Base-by-base conservation (phyloP, 305 asterid species). In the Stenogyne calaminthoides region DNA sequence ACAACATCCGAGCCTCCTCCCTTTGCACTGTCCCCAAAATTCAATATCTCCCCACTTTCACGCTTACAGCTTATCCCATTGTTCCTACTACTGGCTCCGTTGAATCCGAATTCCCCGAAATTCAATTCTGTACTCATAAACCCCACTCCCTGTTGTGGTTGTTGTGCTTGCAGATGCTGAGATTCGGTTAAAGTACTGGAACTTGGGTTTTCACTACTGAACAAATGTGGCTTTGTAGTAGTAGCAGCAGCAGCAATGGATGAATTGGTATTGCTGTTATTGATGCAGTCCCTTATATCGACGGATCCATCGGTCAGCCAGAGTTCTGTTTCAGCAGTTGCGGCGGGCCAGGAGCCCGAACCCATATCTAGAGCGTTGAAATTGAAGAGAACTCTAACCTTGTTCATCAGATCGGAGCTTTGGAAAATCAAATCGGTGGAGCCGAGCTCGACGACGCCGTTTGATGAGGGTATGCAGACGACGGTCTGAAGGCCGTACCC, bases 371-470 rank as follows among this genome's bases (percentile, higher is more conserved):
- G n/a, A 0, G 77, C 88, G 47, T 84, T 85, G 79, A 91, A 91
- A 78, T 86, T 87, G 76, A 94, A 94, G 9, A 94, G 68, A 15
- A 80, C 69, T 61, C 86, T 83, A 52, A 90, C 99, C 92, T 84
- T 90, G 49, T 84, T 88, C 91, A 85, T 82, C 67, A 94, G 86
- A 85, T 94, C 99, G 22, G 86, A 81, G 80, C 86, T 94, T 79
- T 91, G 92, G 73, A 77, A 83, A n/a, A 94, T 91, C 70, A 87
- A 22, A 0, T 87, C 97, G 0, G 96, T 85, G 8, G 97, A 94
- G 9, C 97, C 99, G 44, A 94, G 87, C 85, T 94, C 99, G 6
- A 94, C 97, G 15, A 94, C 97, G 22, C 98, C 99, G 81, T 80
- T 91, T 3, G 96, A 77, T 0, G 89, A 83, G 0, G 99, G 98